Evolutionary conservation across 495 filamentous ascomycete genomes (phyloP).

Genomic region (Hypoxylon crocopeplum): DNA sequence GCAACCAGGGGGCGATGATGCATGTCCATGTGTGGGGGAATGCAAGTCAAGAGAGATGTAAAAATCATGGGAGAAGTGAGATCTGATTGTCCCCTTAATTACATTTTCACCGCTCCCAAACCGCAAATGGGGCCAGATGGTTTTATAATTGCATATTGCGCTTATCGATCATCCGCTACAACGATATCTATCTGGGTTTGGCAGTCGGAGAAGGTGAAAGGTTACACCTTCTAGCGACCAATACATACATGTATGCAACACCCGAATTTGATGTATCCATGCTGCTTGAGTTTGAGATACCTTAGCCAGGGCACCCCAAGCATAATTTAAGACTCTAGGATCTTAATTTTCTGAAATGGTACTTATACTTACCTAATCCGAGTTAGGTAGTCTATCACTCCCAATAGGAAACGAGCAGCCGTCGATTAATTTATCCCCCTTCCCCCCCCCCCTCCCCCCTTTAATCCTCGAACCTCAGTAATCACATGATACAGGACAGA

Average conservation of each 20-base stretch:
- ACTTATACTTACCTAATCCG: slow-evolving; percentile 7
- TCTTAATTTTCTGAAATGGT: background rate
- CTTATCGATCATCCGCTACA: no score
- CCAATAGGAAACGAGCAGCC: no score
- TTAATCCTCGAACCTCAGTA: background rate
- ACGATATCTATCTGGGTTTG: no score
- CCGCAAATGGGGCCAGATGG: no score
- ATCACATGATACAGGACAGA: slow-evolving; percentile 31
- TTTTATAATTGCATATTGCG: no score
- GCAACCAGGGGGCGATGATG: background rate
- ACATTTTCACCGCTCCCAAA: no score
- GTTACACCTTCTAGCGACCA: background rate
- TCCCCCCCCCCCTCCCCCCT: background rate
- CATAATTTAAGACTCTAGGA: no score
- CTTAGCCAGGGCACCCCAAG: background rate
- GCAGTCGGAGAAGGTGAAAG: background rate
- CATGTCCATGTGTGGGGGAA: slow-evolving; percentile 24
- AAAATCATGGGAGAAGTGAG: slow-evolving; percentile 11
- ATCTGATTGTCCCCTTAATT: slow-evolving; percentile 22
- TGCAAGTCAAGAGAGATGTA: slow-evolving; percentile 12
- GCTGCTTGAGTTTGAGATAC: background rate
- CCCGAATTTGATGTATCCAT: background rate
- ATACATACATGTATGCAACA: background rate
- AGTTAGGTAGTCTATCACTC: slow-evolving; percentile 11
- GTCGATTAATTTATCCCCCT: background rate